Conservation (phyloP, 345 rosid genomes). For the Cardamine occulta region DNA sequence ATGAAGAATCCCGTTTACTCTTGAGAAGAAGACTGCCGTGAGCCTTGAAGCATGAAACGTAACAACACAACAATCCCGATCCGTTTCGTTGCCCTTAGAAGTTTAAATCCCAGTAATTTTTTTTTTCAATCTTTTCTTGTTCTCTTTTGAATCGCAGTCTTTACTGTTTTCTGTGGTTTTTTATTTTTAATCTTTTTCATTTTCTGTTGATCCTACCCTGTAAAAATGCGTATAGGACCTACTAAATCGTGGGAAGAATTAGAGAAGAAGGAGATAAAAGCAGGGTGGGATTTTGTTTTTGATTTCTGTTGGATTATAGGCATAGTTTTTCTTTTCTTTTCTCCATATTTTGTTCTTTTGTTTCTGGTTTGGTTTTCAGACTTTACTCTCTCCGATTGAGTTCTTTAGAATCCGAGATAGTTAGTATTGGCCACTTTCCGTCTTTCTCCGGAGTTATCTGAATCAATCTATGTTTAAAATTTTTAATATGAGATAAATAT, state of each 20-base stretch:
- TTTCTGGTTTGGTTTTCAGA: conserved; percentile 24
- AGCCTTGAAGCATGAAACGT: conserved; percentile 41
- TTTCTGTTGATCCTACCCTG: conserved; percentile 40
- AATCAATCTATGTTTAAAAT: neutral
- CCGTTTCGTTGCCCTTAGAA: conserved; percentile 35
- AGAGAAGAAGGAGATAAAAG: conserved; percentile 32
- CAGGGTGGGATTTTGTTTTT: conserved; percentile 42
- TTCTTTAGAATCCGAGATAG: conserved; percentile 8
- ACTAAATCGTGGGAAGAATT: conserved; percentile 34
- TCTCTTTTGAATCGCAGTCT: conserved; percentile 16
- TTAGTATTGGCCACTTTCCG: neutral
- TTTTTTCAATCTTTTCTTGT: conserved; percentile 19
- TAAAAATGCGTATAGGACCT: conserved; percentile 41
- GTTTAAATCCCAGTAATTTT: conserved; percentile 31
- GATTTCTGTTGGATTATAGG: conserved; percentile 36
- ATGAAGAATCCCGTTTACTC: conserved; percentile 31
- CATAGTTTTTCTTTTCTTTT: neutral
- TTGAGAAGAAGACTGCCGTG: conserved; percentile 38
- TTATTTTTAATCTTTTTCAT: neutral
- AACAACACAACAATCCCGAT: too few relatives aligned
- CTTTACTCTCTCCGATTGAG: conserved; percentile 2
- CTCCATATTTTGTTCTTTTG: conserved; percentile 5
- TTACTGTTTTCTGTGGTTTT: conserved; percentile 14
- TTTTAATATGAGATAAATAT: neutral
- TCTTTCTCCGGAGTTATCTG: neutral